Evolutionary conservation across 2,329 filamentous ascomycete genomes (phyloP).

Genomic region (Thermothelomyces thermophilus): DNA sequence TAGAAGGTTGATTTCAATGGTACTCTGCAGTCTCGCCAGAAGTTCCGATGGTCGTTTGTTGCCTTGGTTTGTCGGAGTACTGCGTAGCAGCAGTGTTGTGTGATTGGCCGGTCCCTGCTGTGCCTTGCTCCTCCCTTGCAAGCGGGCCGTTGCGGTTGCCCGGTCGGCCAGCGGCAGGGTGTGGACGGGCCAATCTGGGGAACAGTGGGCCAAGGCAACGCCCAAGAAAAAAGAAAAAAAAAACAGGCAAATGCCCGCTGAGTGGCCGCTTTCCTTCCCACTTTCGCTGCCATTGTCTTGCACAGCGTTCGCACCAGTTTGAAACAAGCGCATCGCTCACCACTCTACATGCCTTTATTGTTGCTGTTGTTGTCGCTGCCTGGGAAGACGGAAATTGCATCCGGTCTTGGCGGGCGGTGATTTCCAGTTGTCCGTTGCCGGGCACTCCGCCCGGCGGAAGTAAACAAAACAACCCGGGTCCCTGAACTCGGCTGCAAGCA

Average conservation of each 20-base stretch:
- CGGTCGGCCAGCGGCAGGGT: constrained; percentile 4
- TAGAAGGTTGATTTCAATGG: not conserved
- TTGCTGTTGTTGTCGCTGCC: not conserved
- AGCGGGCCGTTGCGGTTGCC: constrained; percentile 10
- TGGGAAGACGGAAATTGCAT: too few species aligned
- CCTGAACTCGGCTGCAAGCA: too few species aligned
- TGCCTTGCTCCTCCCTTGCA: not conserved
- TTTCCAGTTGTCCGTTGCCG: too few species aligned
- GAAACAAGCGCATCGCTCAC: not conserved
- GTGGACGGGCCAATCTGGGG: constrained; percentile 2
- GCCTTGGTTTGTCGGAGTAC: not conserved
- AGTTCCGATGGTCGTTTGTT: not conserved
- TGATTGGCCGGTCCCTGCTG: not conserved
- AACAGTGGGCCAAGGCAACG: constrained; percentile 2
- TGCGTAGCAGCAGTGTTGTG: not conserved
- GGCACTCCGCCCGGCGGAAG: not conserved
- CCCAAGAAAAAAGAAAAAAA: too few species aligned
- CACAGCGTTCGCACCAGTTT: not conserved
- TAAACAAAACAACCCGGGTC: not conserved
- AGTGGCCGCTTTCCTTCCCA: too few species aligned
- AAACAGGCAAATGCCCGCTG: not conserved
- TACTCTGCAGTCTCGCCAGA: not conserved
- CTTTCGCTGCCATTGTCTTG: not conserved
- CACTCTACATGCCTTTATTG: not conserved
- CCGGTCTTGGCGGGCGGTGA: too few species aligned